Conservation (phyloP, 345 rosid genomes). For the Rhodamnia argentea region DNA sequence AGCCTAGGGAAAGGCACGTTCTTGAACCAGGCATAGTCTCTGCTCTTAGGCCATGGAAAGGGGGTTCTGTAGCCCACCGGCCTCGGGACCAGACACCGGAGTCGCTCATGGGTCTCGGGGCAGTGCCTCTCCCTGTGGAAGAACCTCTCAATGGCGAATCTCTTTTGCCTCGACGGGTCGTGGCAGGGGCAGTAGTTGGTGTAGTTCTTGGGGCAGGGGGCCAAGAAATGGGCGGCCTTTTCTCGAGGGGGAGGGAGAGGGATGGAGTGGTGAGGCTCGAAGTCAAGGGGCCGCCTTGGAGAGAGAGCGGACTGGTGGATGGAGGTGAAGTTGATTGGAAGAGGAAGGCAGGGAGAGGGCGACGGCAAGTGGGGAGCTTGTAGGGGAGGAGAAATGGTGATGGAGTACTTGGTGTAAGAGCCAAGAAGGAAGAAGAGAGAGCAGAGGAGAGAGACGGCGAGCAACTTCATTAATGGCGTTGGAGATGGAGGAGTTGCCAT, state of each 20-base stretch:
- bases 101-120: slow-evolving; percentile 22
- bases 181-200: slow-evolving; percentile 59
- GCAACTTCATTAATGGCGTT: neutral
- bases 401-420: slow-evolving; percentile 1
- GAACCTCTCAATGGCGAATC: slow-evolving; percentile 19
- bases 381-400: neutral
- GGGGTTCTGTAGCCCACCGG: slow-evolving; percentile 49
- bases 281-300: slow-evolving; percentile 16
- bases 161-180: slow-evolving; percentile 27
- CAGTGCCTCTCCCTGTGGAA: slow-evolving; percentile 54
- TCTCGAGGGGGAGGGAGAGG: slow-evolving; percentile 7
- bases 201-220: slow-evolving; percentile 38
- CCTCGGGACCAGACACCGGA: slow-evolving; percentile 42
- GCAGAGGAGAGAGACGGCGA: slow-evolving; percentile 5
- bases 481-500: neutral
- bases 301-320: neutral
- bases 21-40: slow-evolving; percentile 41
- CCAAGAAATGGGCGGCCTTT: slow-evolving; percentile 6
- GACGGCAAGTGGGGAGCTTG: neutral
- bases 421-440: slow-evolving; percentile 25
- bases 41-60: slow-evolving; percentile 55
- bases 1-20: slow-evolving; percentile 51
- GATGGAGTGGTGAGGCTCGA: slow-evolving; percentile 26
- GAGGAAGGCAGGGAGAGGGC: slow-evolving; percentile 1
- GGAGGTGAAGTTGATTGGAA: slow-evolving; percentile 4